These are phyloP conservation scores for Cinnamomum micranthum DNA, from an alignment of 164 flowering plant species.

Conservation along the genomic window DNA sequence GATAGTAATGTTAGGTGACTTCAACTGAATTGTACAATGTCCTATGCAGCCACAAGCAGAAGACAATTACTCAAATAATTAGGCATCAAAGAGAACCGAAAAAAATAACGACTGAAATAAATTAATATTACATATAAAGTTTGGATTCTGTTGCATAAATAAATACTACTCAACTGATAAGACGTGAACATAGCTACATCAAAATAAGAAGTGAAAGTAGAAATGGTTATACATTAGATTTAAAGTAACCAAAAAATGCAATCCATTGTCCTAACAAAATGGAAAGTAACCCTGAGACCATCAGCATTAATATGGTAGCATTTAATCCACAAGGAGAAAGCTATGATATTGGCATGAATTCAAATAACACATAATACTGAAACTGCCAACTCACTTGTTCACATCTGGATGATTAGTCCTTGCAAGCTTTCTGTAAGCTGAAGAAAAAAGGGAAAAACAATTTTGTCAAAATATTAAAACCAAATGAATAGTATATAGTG, in stretches of 20 bases:
- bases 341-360: not conserved
- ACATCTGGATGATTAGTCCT: conserved; percentile 92
- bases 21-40: too few species aligned
- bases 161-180: too few species aligned
- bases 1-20: too few species aligned
- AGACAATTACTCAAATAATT: too few species aligned
- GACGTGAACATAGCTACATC: not conserved
- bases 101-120: too few species aligned
- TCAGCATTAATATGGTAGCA: not conserved
- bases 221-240: not conserved
- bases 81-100: too few species aligned
- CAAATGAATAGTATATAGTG: not conserved
- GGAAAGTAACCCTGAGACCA: not conserved
- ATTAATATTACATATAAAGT: too few species aligned
- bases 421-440: conserved; percentile 97
- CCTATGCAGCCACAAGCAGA: too few species aligned
- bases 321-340: not conserved
- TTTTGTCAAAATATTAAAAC: not conserved
- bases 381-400: conserved; percentile 65
- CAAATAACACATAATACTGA: not conserved
- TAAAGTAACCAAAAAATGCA: not conserved
- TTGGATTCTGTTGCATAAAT: too few species aligned
- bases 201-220: not conserved
- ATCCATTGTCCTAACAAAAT: not conserved
- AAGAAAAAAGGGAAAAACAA: conserved; percentile 7